These are phyloP conservation scores for Amaranthus palmeri DNA, from an alignment of 148 eudicot genomes.

Conservation along the genomic window DNA sequence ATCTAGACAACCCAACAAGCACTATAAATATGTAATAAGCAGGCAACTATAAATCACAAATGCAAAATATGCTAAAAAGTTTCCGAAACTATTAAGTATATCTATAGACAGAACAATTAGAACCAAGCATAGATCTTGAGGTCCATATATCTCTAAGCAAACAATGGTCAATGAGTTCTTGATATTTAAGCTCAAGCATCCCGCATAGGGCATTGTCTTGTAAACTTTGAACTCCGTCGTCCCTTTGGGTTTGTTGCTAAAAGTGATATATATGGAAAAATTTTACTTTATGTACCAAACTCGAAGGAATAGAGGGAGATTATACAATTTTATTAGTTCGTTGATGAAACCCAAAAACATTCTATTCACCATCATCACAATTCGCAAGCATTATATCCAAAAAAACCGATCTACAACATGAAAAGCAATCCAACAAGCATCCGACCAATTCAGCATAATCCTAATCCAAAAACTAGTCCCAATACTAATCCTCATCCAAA, in stretches of 20 bases:
- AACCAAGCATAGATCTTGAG: background rate
- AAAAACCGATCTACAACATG: background rate
- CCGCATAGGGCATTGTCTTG: too few species aligned
- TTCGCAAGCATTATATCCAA: background rate
- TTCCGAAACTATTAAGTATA: background rate
- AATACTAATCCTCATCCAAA: background rate
- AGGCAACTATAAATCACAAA: background rate
- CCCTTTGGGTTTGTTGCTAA: too few species aligned
- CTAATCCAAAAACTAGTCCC: too few species aligned
- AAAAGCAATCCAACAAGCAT: background rate
- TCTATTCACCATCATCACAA: too few species aligned
- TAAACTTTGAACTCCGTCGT: too few species aligned
- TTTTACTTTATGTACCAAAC: too few species aligned
- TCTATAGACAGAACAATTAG: background rate
- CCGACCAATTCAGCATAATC: background rate
- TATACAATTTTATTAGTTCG: too few species aligned
- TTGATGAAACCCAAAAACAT: too few species aligned
- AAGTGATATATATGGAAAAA: too few species aligned
- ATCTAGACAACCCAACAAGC: slow-evolving; percentile 31
- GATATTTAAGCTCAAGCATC: background rate
- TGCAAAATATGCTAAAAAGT: background rate
- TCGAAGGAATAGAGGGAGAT: too few species aligned
- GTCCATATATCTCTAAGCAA: too few species aligned
- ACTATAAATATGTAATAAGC: slow-evolving; percentile 21
- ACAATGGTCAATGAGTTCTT: background rate